Evolutionary conservation across 2,329 filamentous ascomycete genomes (phyloP).

Genomic region (Aschersonia sp.): DNA sequence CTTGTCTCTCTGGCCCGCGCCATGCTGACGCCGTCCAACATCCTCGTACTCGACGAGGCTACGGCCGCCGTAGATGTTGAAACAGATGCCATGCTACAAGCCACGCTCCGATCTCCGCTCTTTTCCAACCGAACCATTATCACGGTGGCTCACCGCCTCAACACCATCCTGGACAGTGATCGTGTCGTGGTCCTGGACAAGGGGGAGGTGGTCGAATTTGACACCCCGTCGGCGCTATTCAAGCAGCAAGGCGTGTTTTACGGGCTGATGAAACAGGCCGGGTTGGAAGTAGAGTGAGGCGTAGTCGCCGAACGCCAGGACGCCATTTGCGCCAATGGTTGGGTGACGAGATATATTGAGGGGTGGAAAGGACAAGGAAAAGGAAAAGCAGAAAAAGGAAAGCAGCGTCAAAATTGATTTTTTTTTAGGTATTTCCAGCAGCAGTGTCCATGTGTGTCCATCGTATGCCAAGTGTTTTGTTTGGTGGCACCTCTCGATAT

Average conservation of each 20-base stretch:
- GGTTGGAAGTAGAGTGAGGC: constrained; percentile 35
- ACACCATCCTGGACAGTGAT: constrained; percentile 83
- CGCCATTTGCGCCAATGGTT: too few species aligned
- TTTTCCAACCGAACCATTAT: constrained; percentile 94
- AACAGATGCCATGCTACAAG: constrained; percentile 53
- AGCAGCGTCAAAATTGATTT: too few species aligned
- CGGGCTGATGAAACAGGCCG: constrained; percentile 81
- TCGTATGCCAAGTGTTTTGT: too few species aligned
- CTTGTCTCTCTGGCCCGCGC: constrained; percentile 87
- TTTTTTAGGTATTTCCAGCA: too few species aligned
- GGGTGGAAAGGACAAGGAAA: too few species aligned
- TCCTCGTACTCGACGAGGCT: constrained; percentile 91
- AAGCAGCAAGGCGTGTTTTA: constrained; percentile 68
- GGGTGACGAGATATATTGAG: background rate
- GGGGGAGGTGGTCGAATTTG: constrained; percentile 84
- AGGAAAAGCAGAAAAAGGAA: too few species aligned
- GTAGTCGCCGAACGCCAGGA: too few species aligned
- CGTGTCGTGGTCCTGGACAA: constrained; percentile 87
- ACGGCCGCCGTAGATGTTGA: constrained; percentile 63
- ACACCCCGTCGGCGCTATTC: constrained; percentile 67
- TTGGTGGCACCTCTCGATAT: too few species aligned
- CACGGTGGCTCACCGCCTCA: constrained; percentile 95
- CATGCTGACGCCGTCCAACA: constrained; percentile 88
- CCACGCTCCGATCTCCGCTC: constrained; percentile 45
- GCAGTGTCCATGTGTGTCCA: too few species aligned